Percentiles rank a stretch among this genome's conserved stretches.
These are phyloP conservation scores for Talaromyces sp. DNA, from an alignment of 2,329 filamentous ascomycete species.

Conservation along the genomic window DNA sequence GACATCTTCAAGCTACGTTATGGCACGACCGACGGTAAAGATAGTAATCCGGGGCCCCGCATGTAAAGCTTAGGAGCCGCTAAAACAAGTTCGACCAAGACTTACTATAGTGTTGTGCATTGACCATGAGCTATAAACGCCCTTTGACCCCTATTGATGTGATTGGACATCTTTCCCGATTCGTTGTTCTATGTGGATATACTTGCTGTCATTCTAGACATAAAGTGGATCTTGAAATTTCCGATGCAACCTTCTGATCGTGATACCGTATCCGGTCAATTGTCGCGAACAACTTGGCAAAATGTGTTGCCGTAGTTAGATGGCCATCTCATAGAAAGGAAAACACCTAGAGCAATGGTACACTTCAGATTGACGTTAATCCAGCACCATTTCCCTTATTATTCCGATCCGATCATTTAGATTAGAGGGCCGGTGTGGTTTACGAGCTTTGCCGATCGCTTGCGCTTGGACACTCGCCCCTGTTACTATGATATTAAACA, in stretches of 20 bases:
- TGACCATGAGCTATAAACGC: constrained; percentile 9
- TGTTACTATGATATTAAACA: constrained; percentile 5
- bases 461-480: background rate
- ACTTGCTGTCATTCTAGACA: no score
- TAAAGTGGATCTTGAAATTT: background rate
- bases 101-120: background rate
- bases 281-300: no score
- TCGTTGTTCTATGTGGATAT: background rate
- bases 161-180: constrained; percentile 2
- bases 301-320: no score
- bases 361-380: no score
- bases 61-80: background rate
- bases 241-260: background rate
- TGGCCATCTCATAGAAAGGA: no score
- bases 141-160: background rate
- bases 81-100: background rate
- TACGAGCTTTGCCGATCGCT: constrained; percentile 1
- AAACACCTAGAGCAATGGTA: no score
- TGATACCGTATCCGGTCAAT: background rate
- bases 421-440: background rate
- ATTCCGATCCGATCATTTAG: no score
- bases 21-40: constrained; percentile 3
- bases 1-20: background rate
- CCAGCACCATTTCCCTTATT: no score
- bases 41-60: constrained; percentile 17